A percentile compares a stretch with the other conserved stretches of the same genome.
phyloP scores from a whole-genome alignment of 345 rosid species.

The Populus euphratica region DNA sequence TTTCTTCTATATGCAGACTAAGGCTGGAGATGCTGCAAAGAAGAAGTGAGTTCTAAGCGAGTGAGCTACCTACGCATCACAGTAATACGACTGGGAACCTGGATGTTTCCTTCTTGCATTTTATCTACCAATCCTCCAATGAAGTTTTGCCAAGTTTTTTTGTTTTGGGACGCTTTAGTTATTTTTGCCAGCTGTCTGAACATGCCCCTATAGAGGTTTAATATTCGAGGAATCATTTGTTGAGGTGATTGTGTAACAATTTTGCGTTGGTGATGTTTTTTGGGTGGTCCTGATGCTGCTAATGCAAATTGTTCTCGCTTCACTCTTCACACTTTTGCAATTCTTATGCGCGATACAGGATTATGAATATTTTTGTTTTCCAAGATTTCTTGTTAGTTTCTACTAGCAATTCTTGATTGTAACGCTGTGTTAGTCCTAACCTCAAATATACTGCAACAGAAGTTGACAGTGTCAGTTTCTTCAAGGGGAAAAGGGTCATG shows the following conservation, averaged over 20 bases:
- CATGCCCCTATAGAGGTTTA: neutral
- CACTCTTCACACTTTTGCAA: neutral
- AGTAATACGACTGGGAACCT: neutral
- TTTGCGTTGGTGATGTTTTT: neutral
- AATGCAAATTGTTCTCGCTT: neutral
- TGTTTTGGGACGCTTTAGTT: neutral
- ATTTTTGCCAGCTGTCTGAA: neutral
- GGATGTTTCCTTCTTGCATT: neutral
- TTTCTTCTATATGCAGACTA: slow-evolving; percentile 21
- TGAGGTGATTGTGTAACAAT: neutral
- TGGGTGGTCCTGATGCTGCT: neutral
- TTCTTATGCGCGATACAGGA: neutral
- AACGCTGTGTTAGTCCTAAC: neutral
- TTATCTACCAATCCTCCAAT: neutral
- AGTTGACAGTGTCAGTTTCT: neutral
- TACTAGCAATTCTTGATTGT: neutral
- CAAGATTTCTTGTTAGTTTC: neutral
- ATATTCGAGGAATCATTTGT: neutral
- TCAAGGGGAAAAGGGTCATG: neutral
- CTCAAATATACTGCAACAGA: neutral
- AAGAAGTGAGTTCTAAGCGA: slow-evolving; percentile 25
- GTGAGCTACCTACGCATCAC: neutral
- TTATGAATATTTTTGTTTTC: neutral
- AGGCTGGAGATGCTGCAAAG: slow-evolving; percentile 42
- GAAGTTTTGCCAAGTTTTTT: neutral